A percentile compares a stretch with the other conserved stretches of the same genome.
These are phyloP conservation scores for Orbilia ellipsospora DNA, from an alignment of 2,329 filamentous ascomycete species.

Conservation along the genomic window DNA sequence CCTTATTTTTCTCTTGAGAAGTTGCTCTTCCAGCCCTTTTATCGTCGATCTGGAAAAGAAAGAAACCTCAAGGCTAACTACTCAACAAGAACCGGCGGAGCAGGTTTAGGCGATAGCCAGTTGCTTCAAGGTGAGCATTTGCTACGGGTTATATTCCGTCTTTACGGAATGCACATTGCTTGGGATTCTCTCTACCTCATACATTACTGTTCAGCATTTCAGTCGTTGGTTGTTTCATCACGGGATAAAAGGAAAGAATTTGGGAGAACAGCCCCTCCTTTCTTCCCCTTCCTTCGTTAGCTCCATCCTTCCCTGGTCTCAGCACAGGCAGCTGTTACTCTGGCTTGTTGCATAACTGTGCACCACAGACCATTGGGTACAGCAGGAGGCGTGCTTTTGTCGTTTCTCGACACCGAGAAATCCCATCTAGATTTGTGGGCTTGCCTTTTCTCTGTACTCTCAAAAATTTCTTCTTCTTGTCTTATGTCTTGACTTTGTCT, in stretches of 20 bases:
- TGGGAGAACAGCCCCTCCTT: conserved; percentile 51
- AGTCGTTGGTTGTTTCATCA: conserved; percentile 56
- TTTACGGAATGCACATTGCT: conserved; percentile 47
- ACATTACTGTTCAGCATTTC: conserved; percentile 50
- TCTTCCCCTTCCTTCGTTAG: conserved; percentile 55
- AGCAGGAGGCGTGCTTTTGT: conserved; percentile 42
- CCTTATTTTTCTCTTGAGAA: conserved; percentile 45
- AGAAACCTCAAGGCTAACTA: not conserved
- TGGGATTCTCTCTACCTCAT: conserved; percentile 43
- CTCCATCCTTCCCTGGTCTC: conserved; percentile 54
- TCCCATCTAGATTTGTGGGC: conserved; percentile 43
- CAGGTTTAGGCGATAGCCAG: conserved; percentile 35
- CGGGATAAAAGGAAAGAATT: conserved; percentile 53
- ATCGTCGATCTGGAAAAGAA: not conserved
- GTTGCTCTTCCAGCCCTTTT: conserved; percentile 35
- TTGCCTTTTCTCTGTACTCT: conserved; percentile 10
- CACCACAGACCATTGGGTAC: conserved; percentile 46
- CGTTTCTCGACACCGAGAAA: conserved; percentile 30
- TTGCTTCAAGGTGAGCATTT: conserved; percentile 49
- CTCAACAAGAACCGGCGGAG: conserved; percentile 4
- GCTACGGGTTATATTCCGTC: conserved; percentile 44
- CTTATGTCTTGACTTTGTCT: not conserved
- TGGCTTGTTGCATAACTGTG: conserved; percentile 55
- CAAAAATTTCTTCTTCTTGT: conserved; percentile 4
- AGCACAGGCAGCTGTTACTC: conserved; percentile 56